These are phyloP conservation scores for Cryphonectria parasitica DNA, from an alignment of 2,329 filamentous ascomycete species.

Conservation along the genomic window DNA sequence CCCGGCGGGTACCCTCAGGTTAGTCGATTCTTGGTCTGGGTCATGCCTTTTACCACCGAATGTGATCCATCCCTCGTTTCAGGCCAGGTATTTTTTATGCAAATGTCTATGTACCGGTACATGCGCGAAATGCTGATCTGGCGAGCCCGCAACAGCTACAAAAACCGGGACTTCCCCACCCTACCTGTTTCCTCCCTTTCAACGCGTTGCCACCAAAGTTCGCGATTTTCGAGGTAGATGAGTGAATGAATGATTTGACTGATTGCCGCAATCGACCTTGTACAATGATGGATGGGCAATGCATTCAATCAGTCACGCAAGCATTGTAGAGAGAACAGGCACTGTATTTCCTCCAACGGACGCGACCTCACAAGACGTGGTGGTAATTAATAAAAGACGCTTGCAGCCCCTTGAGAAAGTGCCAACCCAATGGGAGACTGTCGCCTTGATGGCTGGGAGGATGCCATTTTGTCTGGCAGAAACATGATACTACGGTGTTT, in stretches of 20 bases:
- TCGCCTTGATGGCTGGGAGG: neutral
- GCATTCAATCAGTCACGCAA: neutral
- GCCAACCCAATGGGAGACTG: neutral
- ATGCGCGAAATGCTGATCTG: slow-evolving; percentile 16
- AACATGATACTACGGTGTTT: neutral
- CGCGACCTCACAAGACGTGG: neutral
- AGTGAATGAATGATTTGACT: neutral
- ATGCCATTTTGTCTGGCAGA: neutral
- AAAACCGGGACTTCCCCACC: slow-evolving; percentile 15
- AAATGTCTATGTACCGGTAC: slow-evolving; percentile 20
- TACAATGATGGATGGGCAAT: neutral
- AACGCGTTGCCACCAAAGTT: neutral
- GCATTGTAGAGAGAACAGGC: neutral
- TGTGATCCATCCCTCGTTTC: slow-evolving; percentile 7
- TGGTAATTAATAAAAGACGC: neutral
- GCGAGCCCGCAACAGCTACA: slow-evolving; percentile 13
- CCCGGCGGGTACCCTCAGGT: neutral
- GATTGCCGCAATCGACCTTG: neutral
- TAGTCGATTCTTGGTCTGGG: slow-evolving; percentile 4
- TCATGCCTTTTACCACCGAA: neutral
- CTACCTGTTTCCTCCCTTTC: slow-evolving; percentile 1
- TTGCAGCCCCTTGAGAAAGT: neutral
- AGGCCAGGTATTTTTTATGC: slow-evolving; percentile 18
- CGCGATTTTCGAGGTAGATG: neutral
- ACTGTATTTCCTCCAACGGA: neutral